A percentile compares a stretch with the other conserved stretches of the same genome.
phyloP scores from a whole-genome alignment of 352 stramenopile genomes.

The Elongisporangium undulatum region DNA sequence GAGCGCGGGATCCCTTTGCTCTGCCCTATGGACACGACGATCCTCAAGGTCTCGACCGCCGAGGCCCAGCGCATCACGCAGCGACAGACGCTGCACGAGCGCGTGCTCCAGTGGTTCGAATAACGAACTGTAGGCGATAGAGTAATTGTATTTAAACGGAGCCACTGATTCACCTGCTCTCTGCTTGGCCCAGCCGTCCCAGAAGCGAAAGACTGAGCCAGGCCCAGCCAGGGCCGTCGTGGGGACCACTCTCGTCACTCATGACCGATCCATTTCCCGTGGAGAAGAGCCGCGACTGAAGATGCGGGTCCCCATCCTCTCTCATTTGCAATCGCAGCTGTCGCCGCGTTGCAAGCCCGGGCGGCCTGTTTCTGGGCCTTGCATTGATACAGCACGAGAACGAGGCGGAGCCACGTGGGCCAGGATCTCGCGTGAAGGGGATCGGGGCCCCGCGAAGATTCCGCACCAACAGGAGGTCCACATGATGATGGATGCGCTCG shows the following conservation, averaged over 20 bases:
- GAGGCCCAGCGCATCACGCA: constrained; percentile 16
- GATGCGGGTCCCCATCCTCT: not conserved
- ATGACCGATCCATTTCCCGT: not conserved
- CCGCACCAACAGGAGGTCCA: not conserved
- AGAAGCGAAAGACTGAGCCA: not conserved
- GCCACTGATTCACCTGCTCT: too few species aligned
- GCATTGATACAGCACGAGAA: too few species aligned
- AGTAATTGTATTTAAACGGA: too few species aligned
- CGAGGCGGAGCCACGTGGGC: too few species aligned
- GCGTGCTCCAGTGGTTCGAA: constrained; percentile 6
- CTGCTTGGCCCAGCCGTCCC: too few species aligned
- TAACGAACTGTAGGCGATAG: too few species aligned
- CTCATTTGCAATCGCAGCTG: not conserved
- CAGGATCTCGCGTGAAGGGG: not conserved
- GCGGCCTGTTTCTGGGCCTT: not conserved
- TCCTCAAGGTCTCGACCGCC: constrained; percentile 15
- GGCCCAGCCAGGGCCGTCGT: too few species aligned
- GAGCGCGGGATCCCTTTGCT: constrained; percentile 26
- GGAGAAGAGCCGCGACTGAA: not conserved
- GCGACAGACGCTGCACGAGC: constrained; percentile 19
- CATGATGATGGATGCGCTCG: not conserved
- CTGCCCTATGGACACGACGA: constrained; percentile 34
- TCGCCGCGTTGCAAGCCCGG: not conserved
- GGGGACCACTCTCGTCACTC: too few species aligned
- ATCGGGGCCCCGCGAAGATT: not conserved